Percentiles rank a stretch among this genome's conserved stretches.
These are phyloP conservation scores for Leonotis leonurus DNA, from an alignment of 257 asterid genomes.

Conservation along the genomic window DNA sequence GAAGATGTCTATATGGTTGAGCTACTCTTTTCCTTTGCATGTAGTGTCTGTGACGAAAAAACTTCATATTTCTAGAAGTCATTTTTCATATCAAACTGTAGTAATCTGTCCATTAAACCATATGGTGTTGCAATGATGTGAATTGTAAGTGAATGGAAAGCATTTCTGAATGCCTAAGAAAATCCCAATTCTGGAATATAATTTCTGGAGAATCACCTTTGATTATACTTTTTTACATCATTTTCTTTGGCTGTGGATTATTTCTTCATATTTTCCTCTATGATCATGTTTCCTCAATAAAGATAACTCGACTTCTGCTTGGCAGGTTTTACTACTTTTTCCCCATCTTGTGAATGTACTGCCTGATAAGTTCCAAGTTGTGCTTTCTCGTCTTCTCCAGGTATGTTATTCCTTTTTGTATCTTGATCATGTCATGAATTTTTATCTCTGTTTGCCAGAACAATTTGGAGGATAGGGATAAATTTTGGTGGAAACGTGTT, in stretches of 20 bases:
- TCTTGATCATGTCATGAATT: conserved; percentile 2
- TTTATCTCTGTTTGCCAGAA: conserved; percentile 11
- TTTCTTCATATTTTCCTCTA: not conserved
- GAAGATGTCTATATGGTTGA: not conserved
- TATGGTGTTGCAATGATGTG: not conserved
- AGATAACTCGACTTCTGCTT: conserved; percentile 21
- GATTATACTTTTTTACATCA: not conserved
- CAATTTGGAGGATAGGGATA: not conserved
- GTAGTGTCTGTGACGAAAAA: not conserved
- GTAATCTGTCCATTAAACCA: not conserved
- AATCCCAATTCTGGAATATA: not conserved
- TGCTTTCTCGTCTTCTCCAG: conserved; percentile 77
- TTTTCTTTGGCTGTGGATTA: not conserved
- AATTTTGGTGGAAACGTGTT: not conserved
- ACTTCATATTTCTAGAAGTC: not conserved
- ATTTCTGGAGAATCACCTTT: not conserved
- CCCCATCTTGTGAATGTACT: conserved; percentile 76
- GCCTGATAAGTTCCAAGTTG: conserved; percentile 71
- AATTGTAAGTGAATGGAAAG: not conserved
- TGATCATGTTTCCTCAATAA: conserved; percentile 12
- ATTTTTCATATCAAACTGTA: not conserved
- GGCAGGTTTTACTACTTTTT: conserved; percentile 68
- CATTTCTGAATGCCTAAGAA: not conserved
- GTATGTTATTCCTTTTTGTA: conserved; percentile 30
- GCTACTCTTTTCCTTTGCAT: conserved; percentile 1